A percentile compares a stretch with the other conserved stretches of the same genome.
These are phyloP conservation scores for Alternaria sp. DNA, from an alignment of 2,329 filamentous ascomycete genomes.

Conservation along the genomic window DNA sequence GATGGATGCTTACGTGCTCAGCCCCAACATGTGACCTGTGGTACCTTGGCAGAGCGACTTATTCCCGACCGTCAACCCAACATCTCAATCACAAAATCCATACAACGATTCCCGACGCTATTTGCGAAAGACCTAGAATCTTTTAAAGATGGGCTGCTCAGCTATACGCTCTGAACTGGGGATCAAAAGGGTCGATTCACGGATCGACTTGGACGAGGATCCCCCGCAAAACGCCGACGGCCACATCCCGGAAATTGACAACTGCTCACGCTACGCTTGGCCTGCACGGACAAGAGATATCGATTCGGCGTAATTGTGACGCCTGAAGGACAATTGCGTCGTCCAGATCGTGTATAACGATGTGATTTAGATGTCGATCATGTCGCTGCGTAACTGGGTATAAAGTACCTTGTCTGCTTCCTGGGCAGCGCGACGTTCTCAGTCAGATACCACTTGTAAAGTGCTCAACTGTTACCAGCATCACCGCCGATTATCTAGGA, in stretches of 20 bases:
- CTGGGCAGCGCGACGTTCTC: not conserved
- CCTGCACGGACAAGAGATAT: not conserved
- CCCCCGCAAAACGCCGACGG: conserved; percentile 15
- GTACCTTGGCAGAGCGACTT: not conserved
- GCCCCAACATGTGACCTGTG: not conserved
- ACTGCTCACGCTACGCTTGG: not conserved
- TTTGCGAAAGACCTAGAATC: not conserved
- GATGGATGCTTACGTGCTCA: not conserved
- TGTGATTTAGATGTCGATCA: not conserved
- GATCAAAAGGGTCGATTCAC: not conserved
- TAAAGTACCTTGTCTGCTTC: not conserved
- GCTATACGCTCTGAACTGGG: not conserved
- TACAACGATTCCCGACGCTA: not conserved
- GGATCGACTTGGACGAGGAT: not conserved
- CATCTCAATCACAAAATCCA: not conserved
- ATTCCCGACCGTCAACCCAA: not conserved
- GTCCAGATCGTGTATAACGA: not conserved
- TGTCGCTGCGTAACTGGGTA: not conserved
- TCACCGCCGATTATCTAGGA: not conserved
- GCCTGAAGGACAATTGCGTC: not conserved
- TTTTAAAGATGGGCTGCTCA: not conserved
- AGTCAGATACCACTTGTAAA: not conserved
- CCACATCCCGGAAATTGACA: conserved; percentile 9
- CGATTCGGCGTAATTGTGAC: not conserved
- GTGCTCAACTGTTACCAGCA: not conserved